phyloP scores from a whole-genome alignment of 192 early-diverging fungal genomes.

The Linnemannia elongata region DNA sequence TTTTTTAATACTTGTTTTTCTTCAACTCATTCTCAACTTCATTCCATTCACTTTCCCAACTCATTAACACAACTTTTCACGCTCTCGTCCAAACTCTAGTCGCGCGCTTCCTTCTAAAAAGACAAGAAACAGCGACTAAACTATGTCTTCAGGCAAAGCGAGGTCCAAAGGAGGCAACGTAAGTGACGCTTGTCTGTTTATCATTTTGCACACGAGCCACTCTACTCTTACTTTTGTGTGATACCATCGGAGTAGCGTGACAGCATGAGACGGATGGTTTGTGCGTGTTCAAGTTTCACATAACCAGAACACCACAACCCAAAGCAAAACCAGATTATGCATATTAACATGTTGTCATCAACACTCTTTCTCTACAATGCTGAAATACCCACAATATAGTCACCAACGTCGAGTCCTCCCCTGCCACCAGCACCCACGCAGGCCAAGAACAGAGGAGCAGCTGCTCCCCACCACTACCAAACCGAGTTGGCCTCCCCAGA shows the following conservation, averaged over 20 bases:
- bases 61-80: background rate
- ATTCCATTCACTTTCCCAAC: background rate
- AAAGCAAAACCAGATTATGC: background rate
- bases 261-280: background rate
- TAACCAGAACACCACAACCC: too few species aligned
- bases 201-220: conserved; percentile 20
- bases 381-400: background rate
- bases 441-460: conserved; percentile 20
- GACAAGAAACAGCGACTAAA: background rate
- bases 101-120: background rate
- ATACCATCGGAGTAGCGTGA: background rate
- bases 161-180: background rate
- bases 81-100: background rate
- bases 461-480: conserved; percentile 27
- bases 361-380: background rate
- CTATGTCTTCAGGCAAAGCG: background rate
- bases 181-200: background rate
- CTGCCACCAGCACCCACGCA: conserved; percentile 38
- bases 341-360: background rate
- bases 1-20: too few species aligned
- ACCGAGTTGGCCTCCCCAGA: background rate
- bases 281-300: conserved; percentile 8
- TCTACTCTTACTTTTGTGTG: background rate
- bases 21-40: background rate
- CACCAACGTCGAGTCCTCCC: conserved; percentile 36